Evolutionary conservation across 2,329 filamentous ascomycete species (phyloP), one percentile per base, ranked within the genome.

Genomic region (Arthrobotrys pseudoclavata): DNA sequence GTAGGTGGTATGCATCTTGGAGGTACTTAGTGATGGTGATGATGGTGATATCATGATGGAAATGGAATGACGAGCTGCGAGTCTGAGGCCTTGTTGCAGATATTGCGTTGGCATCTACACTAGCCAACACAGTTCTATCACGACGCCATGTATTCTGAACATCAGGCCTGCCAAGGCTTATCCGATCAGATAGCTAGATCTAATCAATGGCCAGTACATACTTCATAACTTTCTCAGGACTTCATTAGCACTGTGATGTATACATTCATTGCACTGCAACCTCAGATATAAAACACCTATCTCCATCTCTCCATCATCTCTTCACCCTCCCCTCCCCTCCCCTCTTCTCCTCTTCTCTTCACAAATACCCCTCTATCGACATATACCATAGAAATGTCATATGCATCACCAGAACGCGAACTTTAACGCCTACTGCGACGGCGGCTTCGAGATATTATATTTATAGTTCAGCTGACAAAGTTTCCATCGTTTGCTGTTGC

Each of bases 51-150:
- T 31, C 50, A 18, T 18, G 42, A 6, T 48, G 26, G 20, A 34
- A 13, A 22, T 31, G 45, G 13, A 48, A 37, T 18, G 20, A 29
- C 31, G 1, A 15, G 37, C 42, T 45, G 42, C 42, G 31, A 29
- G 50, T 29, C 24, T 53, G 62, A 66, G 31, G 45, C 7, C n/a
- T 37, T 72, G 69, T 72, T 72, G 69, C 60, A 72, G 69, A 72
- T 66, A 50, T 72, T 72, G 69, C 61, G 69, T 72, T 72, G 69
- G 69, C 69, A 50, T 40, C 34, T 15, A 48, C 26, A 55, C 64
- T 48, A 48, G 40, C 66, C 55, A 69, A 69, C 64, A 69, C 57
- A 45, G 57, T 29, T 48, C 52, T 60, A 42, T 60, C 55, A 42
- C 31, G 20, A 60, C 34, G 34, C 10, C 4, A 22, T 9, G 20